phyloP scores from a whole-genome alignment of 2,329 filamentous ascomycete species.

The Clarireedia homoeocarpa region DNA sequence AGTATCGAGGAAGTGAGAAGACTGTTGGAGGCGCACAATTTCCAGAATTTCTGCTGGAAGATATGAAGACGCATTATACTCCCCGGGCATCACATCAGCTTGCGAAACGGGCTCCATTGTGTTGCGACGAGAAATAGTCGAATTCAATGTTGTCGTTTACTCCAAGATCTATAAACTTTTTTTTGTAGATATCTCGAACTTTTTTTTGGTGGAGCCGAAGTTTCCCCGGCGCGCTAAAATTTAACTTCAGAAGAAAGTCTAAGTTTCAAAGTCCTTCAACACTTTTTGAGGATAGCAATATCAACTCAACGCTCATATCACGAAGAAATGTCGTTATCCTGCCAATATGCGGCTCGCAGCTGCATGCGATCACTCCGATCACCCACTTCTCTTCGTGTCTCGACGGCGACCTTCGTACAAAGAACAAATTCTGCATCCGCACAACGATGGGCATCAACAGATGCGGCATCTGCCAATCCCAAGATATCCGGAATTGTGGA shows the following conservation, averaged over 20 bases:
- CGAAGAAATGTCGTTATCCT: conserved; percentile 52
- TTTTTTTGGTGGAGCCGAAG: conserved; percentile 4
- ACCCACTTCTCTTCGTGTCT: conserved; percentile 37
- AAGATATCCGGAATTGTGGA: conserved; percentile 95
- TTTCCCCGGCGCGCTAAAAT: conserved; percentile 11
- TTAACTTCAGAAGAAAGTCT: conserved; percentile 11
- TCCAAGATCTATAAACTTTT: conserved; percentile 5
- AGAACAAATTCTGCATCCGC: conserved; percentile 39
- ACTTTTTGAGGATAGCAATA: conserved; percentile 1
- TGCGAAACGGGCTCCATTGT: conserved; percentile 32
- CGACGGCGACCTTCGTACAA: conserved; percentile 39
- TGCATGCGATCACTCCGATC: conserved; percentile 55
- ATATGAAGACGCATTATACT: conserved; percentile 43
- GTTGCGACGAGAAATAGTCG: background rate
- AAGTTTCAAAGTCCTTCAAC: conserved; percentile 18
- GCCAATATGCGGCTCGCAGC: conserved; percentile 55
- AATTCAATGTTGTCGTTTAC: background rate
- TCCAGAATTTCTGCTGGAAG: conserved; percentile 64
- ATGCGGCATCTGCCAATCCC: conserved; percentile 63
- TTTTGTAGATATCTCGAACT: conserved; percentile 12
- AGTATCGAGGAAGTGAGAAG: conserved; percentile 61
- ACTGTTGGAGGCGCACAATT: conserved; percentile 55
- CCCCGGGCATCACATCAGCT: conserved; percentile 47
- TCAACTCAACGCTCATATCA: conserved; percentile 18
- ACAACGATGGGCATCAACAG: conserved; percentile 84